Evolutionary conservation across 768 basidiomycete species (phyloP).

Genomic region (Kwoniella bestiolae): DNA sequence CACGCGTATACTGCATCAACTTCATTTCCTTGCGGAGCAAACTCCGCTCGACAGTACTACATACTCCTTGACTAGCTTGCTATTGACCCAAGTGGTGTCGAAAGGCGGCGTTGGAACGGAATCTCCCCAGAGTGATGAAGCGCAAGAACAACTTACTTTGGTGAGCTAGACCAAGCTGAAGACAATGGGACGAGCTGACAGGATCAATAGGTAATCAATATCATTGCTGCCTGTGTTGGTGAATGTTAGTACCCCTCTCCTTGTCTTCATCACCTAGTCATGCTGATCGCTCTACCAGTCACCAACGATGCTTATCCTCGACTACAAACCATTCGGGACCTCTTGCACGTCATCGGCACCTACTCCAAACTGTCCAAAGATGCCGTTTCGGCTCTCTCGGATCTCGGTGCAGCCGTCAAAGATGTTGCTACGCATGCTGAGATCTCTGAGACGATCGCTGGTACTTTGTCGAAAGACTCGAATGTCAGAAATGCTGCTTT

Average conservation of each 20-base stretch:
- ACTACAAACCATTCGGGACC: slow-evolving; percentile 67
- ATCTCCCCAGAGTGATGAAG: slow-evolving; percentile 70
- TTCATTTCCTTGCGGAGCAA: slow-evolving; percentile 80
- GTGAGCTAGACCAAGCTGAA: slow-evolving; percentile 60
- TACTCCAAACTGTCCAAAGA: slow-evolving; percentile 84
- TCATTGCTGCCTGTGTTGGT: slow-evolving; percentile 60
- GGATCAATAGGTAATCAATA: slow-evolving; percentile 52
- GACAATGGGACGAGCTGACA: slow-evolving; percentile 56
- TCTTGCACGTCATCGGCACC: slow-evolving; percentile 72
- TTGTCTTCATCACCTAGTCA: neutral
- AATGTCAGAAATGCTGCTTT: slow-evolving; percentile 85
- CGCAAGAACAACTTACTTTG: slow-evolving; percentile 78
- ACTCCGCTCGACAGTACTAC: slow-evolving; percentile 81
- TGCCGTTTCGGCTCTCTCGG: slow-evolving; percentile 76
- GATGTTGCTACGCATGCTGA: slow-evolving; percentile 69
- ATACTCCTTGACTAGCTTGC: slow-evolving; percentile 77
- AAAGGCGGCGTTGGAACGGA: slow-evolving; percentile 70
- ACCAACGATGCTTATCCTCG: slow-evolving; percentile 75
- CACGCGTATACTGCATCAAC: slow-evolving; percentile 79
- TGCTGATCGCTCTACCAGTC: slow-evolving; percentile 61
- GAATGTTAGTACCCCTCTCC: slow-evolving; percentile 66
- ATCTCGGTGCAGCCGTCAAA: slow-evolving; percentile 78
- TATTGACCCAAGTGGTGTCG: slow-evolving; percentile 70
- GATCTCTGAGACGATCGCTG: slow-evolving; percentile 68
- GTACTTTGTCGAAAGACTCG: slow-evolving; percentile 81